Evolutionary conservation across 2,329 filamentous ascomycete species (phyloP).

Genomic region (Plectosphaerella sp.): DNA sequence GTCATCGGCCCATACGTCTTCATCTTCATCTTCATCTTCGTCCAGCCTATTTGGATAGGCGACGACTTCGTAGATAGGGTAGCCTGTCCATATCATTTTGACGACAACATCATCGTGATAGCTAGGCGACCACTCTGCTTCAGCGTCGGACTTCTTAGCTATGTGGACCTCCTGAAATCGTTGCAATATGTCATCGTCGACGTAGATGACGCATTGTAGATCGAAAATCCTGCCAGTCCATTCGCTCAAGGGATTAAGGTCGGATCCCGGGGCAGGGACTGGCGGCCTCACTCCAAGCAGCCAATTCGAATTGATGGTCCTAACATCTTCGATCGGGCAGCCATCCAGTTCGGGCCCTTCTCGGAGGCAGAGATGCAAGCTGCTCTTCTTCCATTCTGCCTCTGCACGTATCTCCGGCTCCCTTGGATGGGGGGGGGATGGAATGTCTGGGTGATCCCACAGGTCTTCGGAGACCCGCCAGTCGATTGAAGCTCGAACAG

Average conservation of each 20-base stretch:
- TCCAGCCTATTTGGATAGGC: neutral
- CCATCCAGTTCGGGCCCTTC: neutral
- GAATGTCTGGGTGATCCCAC: neutral
- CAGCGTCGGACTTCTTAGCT: neutral
- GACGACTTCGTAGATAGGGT: neutral
- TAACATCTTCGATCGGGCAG: neutral
- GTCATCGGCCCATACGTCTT: neutral
- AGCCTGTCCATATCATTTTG: neutral
- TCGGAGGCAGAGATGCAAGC: neutral
- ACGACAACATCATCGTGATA: neutral
- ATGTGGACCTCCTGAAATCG: neutral
- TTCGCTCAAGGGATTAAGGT: too few relatives aligned
- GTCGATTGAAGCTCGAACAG: neutral
- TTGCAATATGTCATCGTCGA: neutral
- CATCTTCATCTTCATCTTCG: neutral
- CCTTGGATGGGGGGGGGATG: neutral
- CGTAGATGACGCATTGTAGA: neutral
- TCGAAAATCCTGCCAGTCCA: neutral
- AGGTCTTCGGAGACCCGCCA: neutral
- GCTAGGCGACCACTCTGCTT: neutral
- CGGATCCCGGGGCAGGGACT: neutral
- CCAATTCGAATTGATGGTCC: neutral
- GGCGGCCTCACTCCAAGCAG: neutral
- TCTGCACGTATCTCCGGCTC: neutral
- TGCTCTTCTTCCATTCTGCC: neutral